phyloP scores from a whole-genome alignment of 345 rosid genomes.

The Corchorus capsularis region DNA sequence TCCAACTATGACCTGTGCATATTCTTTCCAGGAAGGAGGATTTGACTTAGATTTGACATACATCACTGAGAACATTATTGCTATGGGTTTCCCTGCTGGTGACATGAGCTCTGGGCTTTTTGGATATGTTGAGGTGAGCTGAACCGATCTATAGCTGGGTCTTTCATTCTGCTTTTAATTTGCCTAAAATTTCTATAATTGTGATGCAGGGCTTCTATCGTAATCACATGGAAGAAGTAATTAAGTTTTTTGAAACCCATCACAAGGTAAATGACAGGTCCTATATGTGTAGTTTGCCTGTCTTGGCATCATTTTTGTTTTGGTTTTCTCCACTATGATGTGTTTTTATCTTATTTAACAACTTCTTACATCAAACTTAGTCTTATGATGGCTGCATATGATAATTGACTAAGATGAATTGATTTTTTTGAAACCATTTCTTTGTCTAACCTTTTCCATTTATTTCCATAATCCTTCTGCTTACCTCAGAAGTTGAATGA shows the following conservation, averaged over 20 bases:
- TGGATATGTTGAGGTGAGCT: constrained; percentile 76
- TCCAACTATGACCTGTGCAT: neutral
- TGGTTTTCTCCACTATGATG: neutral
- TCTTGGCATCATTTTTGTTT: neutral
- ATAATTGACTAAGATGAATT: neutral
- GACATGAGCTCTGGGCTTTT: constrained; percentile 92
- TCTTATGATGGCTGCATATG: neutral
- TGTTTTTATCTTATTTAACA: neutral
- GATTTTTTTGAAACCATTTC: constrained; percentile 2
- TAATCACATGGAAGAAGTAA: constrained; percentile 95
- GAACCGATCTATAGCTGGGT: constrained; percentile 16
- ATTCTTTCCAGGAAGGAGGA: constrained; percentile 68
- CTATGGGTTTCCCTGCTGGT: constrained; percentile 98
- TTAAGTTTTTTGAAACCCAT: constrained; percentile 82
- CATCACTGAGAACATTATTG: constrained; percentile 83
- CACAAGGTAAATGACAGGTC: constrained; percentile 58
- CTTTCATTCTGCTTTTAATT: neutral
- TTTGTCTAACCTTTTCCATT: neutral
- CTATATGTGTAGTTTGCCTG: neutral
- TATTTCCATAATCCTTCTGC: neutral
- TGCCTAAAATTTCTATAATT: constrained; percentile 24
- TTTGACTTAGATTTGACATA: constrained; percentile 87
- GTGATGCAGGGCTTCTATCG: constrained; percentile 78
- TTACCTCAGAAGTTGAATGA: neutral
- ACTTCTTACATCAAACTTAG: neutral